Evolutionary conservation across 2,329 filamentous ascomycete species (phyloP), one percentile per base, ranked within the genome.

Genomic region (Colletotrichum sp.): DNA sequence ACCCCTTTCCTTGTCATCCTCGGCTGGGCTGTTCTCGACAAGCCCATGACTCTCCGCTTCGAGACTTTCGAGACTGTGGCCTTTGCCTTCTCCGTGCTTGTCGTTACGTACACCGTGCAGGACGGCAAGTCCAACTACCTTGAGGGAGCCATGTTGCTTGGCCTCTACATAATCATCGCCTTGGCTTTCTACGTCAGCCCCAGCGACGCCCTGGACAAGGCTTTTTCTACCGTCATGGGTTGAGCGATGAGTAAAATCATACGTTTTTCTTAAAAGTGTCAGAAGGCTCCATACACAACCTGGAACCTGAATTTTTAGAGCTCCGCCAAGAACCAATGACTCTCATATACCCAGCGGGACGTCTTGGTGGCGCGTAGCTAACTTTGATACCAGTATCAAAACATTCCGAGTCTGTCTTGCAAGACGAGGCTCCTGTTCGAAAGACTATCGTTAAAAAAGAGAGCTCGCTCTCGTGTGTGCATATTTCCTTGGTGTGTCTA

Each of bases 111-210:
- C 84, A 94, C 91, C 4, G 93, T 96, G 59, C 93, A 95, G 82
- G 95, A 96, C 81, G 95, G 95, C 81, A 95, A 94, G 84, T 95
- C 93, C 16, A 97, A 96, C 84, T 96, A 96, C 79, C 90, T 96
- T 26, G 95, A 96, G 83, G 95, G 95, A 60, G 93, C 93, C 64
- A 94, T 96, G 91, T 82, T 89, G 67, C 83, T 89, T 73, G 87
- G 86, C 26, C 85, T 92, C 18, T 92, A 92, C 81, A 80, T 89
- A 64, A 92, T 92, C 79, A 92, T 92, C 76, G 91, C 91, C 6
- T 83, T 92, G 39, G 90, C 91, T 18, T 92, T 92, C 81, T 92
- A 89, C 79, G 90, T 89, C 72, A 90, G 87, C 16, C 90, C 90
- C 1, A 84, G 82, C 76, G 86, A 86, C 68, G 87, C 88, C 21